phyloP scores from a whole-genome alignment of 1,284 basidiomycete species.

The Blastosporella zonata region DNA sequence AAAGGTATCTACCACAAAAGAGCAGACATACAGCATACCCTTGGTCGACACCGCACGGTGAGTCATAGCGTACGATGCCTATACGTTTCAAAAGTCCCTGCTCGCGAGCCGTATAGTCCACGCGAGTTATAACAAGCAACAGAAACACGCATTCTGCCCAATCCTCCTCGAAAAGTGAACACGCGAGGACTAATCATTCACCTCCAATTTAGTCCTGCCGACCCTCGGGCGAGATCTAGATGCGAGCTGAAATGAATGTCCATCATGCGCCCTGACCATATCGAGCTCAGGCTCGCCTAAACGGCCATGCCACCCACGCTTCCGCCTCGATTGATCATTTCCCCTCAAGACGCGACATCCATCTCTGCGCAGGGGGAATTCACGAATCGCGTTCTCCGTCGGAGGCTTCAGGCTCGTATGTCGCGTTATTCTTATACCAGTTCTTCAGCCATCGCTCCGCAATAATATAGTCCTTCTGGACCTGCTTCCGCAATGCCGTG shows the following conservation, averaged over 20 bases:
- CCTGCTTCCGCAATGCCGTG: slow-evolving; percentile 31
- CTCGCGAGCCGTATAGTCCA: neutral
- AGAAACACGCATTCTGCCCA: slow-evolving; percentile 1
- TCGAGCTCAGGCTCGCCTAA: neutral
- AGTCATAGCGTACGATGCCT: neutral
- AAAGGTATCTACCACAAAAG: slow-evolving; percentile 10
- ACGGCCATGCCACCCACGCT: neutral
- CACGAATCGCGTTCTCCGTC: slow-evolving; percentile 1
- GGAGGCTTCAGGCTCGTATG: slow-evolving; percentile 6
- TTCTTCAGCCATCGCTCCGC: slow-evolving; percentile 42
- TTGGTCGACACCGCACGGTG: neutral
- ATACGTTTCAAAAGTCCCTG: slow-evolving; percentile 9
- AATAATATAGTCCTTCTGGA: slow-evolving; percentile 36
- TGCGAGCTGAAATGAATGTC: neutral
- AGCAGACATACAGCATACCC: slow-evolving; percentile 3
- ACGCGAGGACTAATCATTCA: neutral
- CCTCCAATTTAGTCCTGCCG: neutral
- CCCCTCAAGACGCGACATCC: slow-evolving; percentile 1
- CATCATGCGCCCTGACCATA: neutral
- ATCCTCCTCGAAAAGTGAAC: neutral
- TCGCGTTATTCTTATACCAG: slow-evolving; percentile 28
- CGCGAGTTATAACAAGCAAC: slow-evolving; percentile 10
- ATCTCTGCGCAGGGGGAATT: neutral
- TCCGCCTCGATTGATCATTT: neutral
- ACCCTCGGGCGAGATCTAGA: neutral